Evolutionary conservation across 2,329 filamentous ascomycete species (phyloP), one percentile per base, ranked within the genome.

Genomic region (Epichloe amarillans): DNA sequence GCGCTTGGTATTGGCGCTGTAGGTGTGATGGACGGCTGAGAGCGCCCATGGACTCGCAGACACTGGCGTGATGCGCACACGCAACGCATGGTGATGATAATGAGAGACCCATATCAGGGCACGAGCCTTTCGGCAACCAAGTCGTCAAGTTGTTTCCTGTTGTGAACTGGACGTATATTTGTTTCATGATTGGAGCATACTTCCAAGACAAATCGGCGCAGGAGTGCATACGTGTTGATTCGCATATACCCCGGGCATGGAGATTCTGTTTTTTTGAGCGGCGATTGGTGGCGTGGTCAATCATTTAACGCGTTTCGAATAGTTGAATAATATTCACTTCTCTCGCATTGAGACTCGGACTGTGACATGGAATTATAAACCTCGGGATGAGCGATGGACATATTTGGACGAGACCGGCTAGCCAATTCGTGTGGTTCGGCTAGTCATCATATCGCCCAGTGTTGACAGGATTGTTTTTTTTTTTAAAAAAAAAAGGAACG

Each of bases 1-100:
- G 72, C 72, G 3, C 61, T 75, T 5, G 70, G 70, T 26, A 63
- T 74, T 30, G 68, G 69, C 53, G 39, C 38, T 51, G 46, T 49
- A 19, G 37, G 33, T 38, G 49, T 39, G 8, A 17, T 49, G 35
- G 35, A 37, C 2, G 19, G 21, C 11, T 39, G 40, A 38, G 40
- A 47, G 35, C 1, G 7, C 19, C 35, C 21, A 19, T 14, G 4
- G 26, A 26, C 11, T 30, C 37, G 11, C 14, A 26, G 15, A 19
- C 4, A n/a, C 15, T 14, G 33, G 12, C 17, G 17, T 21, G 11
- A 17, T 17, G 15, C 44, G 30, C 30, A 19, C 21, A 46, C 17
- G 45, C 17, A 38, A 38, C 37, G 30, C 17, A 21, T 40, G 19
- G 23, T 26, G 23, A 39, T 39, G n/a, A 19, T n/a, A 3, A 43